phyloP scores from a whole-genome alignment of 805 yeast genomes.

The Zygoascus bituminiphila region DNA sequence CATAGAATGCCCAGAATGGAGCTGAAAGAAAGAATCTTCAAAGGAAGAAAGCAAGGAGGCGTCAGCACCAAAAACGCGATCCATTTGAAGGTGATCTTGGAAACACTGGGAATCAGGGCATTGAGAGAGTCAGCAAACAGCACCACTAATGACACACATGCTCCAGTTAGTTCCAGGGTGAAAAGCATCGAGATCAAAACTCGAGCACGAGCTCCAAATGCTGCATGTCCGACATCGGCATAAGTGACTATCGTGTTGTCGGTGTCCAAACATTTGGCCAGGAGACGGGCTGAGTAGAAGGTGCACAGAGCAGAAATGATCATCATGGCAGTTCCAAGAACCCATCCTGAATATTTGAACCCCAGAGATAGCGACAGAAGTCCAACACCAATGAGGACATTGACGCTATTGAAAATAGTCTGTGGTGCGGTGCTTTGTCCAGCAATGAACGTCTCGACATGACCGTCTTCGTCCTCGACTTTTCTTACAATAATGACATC shows the following conservation, averaged over 20 bases:
- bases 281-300: slow-evolving; percentile 64
- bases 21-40: slow-evolving; percentile 60
- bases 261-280: slow-evolving; percentile 69
- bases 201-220: slow-evolving; percentile 72
- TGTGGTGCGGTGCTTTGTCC: slow-evolving; percentile 78
- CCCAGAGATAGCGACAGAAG: slow-evolving; percentile 61
- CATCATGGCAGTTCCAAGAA: slow-evolving; percentile 54
- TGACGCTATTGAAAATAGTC: slow-evolving; percentile 58
- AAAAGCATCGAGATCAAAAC: slow-evolving; percentile 64
- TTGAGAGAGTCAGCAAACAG: slow-evolving; percentile 78
- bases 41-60: slow-evolving; percentile 75
- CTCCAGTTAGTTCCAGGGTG: slow-evolving; percentile 69
- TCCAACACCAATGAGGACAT: slow-evolving; percentile 62
- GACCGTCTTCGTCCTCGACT: slow-evolving; percentile 65
- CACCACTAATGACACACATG: slow-evolving; percentile 73
- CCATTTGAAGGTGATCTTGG: slow-evolving; percentile 52
- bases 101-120: slow-evolving; percentile 51
- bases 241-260: slow-evolving; percentile 77
- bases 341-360: slow-evolving; percentile 50
- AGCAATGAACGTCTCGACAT: slow-evolving; percentile 58
- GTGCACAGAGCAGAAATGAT: slow-evolving; percentile 57
- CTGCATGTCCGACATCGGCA: slow-evolving; percentile 83
- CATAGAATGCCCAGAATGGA: slow-evolving; percentile 64
- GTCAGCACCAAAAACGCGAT: slow-evolving; percentile 50
- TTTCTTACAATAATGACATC: slow-evolving; percentile 45